Evolutionary conservation across 495 filamentous ascomycete species (phyloP).

Genomic region (Xylaria scruposa): DNA sequence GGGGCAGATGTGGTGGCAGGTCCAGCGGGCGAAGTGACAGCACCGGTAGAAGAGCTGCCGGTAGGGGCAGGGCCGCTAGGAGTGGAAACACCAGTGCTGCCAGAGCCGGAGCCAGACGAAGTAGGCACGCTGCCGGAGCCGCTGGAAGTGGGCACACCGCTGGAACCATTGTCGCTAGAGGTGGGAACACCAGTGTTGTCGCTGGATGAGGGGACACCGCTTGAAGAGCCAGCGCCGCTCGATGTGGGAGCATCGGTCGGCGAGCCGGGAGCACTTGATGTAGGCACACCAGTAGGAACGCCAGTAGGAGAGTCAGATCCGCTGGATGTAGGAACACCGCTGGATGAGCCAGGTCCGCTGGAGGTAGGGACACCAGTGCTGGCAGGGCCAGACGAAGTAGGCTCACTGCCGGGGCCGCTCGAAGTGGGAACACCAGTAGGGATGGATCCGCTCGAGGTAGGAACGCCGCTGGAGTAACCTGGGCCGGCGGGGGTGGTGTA

Average conservation of each 20-base stretch:
- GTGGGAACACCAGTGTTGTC: not conserved
- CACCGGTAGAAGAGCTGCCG: slow-evolving; percentile 1
- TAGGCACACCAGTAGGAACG: not conserved
- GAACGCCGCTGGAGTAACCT: slow-evolving; percentile 6
- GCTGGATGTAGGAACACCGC: slow-evolving; percentile 4
- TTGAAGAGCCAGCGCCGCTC: not conserved
- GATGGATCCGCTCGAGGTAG: slow-evolving; percentile 10
- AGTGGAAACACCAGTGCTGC: not conserved
- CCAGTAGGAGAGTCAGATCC: not conserved
- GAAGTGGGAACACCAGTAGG: slow-evolving; percentile 18
- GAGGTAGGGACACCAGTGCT: slow-evolving; percentile 22
- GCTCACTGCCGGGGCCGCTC: slow-evolving; percentile 1
- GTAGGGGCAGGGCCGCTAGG: not conserved
- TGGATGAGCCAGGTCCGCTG: slow-evolving; percentile 13
- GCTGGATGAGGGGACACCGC: not conserved
- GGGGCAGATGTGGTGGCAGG: slow-evolving; percentile 26
- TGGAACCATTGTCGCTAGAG: not conserved
- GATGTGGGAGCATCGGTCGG: slow-evolving; percentile 5
- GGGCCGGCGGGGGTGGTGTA: slow-evolving; percentile 28
- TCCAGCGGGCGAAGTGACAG: slow-evolving; percentile 12
- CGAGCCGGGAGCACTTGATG: slow-evolving; percentile 2
- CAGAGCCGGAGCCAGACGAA: too few relatives aligned
- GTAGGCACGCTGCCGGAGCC: not conserved
- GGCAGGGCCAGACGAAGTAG: not conserved
- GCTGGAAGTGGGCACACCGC: too few relatives aligned